phyloP scores from a whole-genome alignment of 768 basidiomycete species.

The Naganishia antarctica region DNA sequence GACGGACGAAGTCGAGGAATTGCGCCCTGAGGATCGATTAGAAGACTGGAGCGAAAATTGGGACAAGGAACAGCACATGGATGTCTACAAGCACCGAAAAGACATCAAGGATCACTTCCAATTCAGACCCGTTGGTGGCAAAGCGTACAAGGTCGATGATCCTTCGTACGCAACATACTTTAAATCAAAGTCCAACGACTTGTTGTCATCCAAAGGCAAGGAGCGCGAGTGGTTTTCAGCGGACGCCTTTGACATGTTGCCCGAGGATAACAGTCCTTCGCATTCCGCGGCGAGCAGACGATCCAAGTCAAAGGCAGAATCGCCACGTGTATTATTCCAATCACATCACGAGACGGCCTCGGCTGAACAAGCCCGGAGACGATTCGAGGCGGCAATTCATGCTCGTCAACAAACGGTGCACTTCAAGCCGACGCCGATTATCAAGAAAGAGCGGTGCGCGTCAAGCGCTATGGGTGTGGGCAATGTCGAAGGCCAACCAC shows the following conservation, averaged over 20 bases:
- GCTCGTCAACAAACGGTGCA: background rate
- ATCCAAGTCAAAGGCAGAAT: no score
- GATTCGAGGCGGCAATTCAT: constrained; percentile 7
- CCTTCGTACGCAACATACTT: background rate
- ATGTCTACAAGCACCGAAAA: constrained; percentile 7
- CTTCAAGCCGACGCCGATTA: background rate
- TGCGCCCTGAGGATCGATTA: background rate
- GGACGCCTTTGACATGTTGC: constrained; percentile 5
- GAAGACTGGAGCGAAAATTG: constrained; percentile 1
- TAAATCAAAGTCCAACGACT: background rate
- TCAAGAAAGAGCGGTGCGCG: no score
- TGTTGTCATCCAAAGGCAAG: background rate
- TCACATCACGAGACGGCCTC: background rate
- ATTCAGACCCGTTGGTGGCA: background rate
- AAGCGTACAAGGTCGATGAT: background rate
- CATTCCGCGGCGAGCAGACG: no score
- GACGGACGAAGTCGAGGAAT: background rate
- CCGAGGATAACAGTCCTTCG: background rate
- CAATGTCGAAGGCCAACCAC: no score
- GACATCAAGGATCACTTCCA: background rate
- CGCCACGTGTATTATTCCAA: no score
- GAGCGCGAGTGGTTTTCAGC: constrained; percentile 1
- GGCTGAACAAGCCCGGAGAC: background rate
- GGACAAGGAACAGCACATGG: background rate
- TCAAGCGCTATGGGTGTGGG: no score